Evolutionary conservation across 176 grass and related monocot genomes (phyloP), one percentile per base, ranked within the genome.

Genomic region (Oryza australiensis): DNA sequence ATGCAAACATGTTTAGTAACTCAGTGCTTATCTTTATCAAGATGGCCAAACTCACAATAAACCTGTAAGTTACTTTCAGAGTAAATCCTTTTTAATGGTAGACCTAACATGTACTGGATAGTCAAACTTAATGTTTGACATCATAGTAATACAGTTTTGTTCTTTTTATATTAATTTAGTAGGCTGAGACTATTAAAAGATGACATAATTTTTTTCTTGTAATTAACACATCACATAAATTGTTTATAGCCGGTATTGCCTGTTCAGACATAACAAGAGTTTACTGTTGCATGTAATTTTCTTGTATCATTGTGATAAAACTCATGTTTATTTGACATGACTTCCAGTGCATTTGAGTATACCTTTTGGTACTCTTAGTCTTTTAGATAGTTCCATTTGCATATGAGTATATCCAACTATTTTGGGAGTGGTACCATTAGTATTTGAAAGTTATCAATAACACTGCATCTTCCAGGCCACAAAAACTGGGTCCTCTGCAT

Each of bases 401-500:
- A 20, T 24, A 15, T 35, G 18, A 53, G 27, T 5, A 30, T 26
- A 18, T 20, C 38, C 29, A 4, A 2, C 51, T 32, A 64, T 76
- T 74, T 67, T 74, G 14, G 24, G 10, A 0, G 15, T 49, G 26
- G 48, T 70, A 28, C 40, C 5, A 16, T 72, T 35, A 33, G 10
- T 72, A 20, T 32, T 4, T 83, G 13, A 55, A 41, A 53, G n/a
- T 57, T 13, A 48, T 41, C 26, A 66, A 77, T 75, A 68, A 80
- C 12, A 3, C 51, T 72, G 66, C 84, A 76, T 84, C 37, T 86
- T 93, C 26, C 77, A 98, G 96, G 96, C n/a, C 96, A 98, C 88
- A 98, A 98, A 72, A 94, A 98, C 83, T 98, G 95, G 95, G 96
- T 99, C 51, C 92, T 99, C 70, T 95, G 67, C 49, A 92, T 95